phyloP scores from a whole-genome alignment of 495 filamentous ascomycete species.

The Schizothecium vesticola region DNA sequence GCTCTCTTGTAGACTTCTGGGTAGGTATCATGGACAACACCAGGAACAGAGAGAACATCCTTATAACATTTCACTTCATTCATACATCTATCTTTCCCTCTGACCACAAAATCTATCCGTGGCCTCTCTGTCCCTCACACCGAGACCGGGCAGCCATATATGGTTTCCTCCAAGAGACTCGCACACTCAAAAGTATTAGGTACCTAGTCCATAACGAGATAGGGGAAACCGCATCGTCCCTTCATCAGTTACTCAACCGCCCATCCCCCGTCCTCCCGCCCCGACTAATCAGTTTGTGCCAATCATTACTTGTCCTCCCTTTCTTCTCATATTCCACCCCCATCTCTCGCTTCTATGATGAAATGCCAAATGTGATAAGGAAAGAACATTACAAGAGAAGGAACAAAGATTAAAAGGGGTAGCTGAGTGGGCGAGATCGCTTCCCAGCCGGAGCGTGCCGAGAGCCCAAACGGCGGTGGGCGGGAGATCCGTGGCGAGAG shows the following conservation, averaged over 20 bases:
- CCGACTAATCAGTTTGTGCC: background rate
- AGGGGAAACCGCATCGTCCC: background rate
- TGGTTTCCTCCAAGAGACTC: background rate
- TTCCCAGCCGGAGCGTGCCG: background rate
- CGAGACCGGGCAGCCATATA: no score
- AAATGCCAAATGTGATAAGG: background rate
- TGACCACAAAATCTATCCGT: background rate
- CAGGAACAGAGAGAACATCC: background rate
- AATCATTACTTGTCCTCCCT: background rate
- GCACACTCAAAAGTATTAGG: background rate
- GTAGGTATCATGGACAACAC: no score
- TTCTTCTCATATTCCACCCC: background rate
- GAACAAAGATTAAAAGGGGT: background rate
- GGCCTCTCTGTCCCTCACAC: background rate
- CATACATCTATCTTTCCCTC: slow-evolving; percentile 4
- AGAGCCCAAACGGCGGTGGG: background rate
- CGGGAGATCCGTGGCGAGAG: background rate
- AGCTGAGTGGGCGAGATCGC: background rate
- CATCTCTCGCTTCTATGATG: background rate
- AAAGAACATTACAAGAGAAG: background rate
- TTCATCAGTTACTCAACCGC: background rate
- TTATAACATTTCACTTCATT: slow-evolving; percentile 1
- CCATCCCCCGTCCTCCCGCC: background rate
- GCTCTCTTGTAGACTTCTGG: no score
- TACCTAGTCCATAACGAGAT: background rate